Evolutionary conservation across 1,139 yeast genomes (phyloP).

Genomic region (Pichia cactophila): DNA sequence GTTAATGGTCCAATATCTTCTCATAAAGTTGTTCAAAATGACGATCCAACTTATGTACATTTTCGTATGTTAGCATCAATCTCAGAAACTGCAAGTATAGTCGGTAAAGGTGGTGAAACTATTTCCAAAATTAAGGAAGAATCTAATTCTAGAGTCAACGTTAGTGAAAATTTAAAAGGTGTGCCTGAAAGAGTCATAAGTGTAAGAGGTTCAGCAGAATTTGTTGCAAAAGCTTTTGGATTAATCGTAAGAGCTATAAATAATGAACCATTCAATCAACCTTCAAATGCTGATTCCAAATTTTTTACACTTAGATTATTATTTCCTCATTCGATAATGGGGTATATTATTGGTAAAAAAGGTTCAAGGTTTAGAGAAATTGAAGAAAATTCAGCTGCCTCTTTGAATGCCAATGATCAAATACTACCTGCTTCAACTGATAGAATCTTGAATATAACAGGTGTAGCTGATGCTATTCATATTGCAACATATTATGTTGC

Average conservation of each 20-base stretch:
- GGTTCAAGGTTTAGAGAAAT: conserved; percentile 75
- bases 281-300: conserved; percentile 48
- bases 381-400: conserved; percentile 78
- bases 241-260: conserved; percentile 58
- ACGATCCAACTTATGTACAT: conserved; percentile 53
- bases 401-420: conserved; percentile 67
- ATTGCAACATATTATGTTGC: conserved; percentile 74
- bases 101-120: conserved; percentile 72
- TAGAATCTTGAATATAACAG: conserved; percentile 61
- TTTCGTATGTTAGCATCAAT: conserved; percentile 70
- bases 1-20: conserved; percentile 22
- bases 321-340: conserved; percentile 77
- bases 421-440: conserved; percentile 77
- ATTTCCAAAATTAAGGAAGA: conserved; percentile 59
- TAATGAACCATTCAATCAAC: conserved; percentile 61
- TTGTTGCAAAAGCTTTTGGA: conserved; percentile 80
- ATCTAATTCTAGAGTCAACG: conserved; percentile 62
- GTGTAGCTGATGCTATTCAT: conserved; percentile 84
- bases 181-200: conserved; percentile 72
- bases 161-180: conserved; percentile 70
- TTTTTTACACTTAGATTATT: conserved; percentile 54
- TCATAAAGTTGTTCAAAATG: conserved; percentile 31
- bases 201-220: conserved; percentile 70
- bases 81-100: conserved; percentile 69
- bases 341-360: conserved; percentile 73